Conservation (phyloP, 306 rosid genomes). For the Delonix regia region DNA sequence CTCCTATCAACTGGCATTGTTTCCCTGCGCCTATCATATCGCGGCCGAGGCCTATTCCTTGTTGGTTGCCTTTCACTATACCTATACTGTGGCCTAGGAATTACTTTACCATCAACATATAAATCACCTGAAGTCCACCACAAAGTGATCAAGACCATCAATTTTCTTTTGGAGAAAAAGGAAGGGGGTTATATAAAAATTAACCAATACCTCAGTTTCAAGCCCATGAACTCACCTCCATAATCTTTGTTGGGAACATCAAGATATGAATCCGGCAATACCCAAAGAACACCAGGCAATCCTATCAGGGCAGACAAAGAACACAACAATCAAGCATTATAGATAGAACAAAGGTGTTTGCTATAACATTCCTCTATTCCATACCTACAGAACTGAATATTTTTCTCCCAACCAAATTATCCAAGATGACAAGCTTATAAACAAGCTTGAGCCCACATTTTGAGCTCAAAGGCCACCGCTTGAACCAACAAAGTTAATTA, state of each 20-base stretch:
- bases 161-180: neutral
- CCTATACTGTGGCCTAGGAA: constrained; percentile 88
- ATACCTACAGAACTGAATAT: neutral
- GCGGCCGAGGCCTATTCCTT: constrained; percentile 81
- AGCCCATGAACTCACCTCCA: constrained; percentile 64
- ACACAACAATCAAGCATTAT: constrained; percentile 20
- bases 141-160: constrained; percentile 19
- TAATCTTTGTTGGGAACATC: constrained; percentile 96
- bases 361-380: neutral
- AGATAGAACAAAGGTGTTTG: neutral
- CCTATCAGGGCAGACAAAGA: constrained; percentile 43
- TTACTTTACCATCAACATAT: constrained; percentile 85
- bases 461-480: neutral
- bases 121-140: constrained; percentile 65
- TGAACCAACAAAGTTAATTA: neutral
- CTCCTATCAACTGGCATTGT: constrained; percentile 72
- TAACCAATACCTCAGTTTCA: neutral
- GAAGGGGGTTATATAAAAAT: neutral
- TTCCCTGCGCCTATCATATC: constrained; percentile 79
- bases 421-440: neutral
- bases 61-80: constrained; percentile 66
- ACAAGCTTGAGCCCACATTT: constrained; percentile 1
- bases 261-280: constrained; percentile 91
- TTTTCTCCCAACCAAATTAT: neutral
- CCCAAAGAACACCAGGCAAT: constrained; percentile 89